Conservation (phyloP, 177 flowering plant genomes). For the Vitis hybrid region DNA sequence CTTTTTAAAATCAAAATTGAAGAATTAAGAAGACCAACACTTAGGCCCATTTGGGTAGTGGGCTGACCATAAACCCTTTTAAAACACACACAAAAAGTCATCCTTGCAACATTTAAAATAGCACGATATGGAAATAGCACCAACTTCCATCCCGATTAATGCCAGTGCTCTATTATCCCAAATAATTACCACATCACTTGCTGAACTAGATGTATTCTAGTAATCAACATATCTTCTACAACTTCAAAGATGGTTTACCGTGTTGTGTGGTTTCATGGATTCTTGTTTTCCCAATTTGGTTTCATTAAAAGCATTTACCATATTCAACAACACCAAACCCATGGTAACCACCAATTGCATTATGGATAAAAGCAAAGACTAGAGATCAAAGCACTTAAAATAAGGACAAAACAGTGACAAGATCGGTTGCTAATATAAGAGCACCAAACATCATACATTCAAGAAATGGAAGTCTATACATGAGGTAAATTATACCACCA, state of each 20-base stretch:
- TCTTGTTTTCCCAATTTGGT: neutral
- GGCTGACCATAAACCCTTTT: too few species aligned
- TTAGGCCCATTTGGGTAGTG: too few species aligned
- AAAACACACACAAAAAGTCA: too few species aligned
- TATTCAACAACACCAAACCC: neutral
- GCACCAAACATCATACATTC: conserved; percentile 99
- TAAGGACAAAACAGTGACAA: conserved; percentile 94
- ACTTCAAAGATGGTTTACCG: neutral
- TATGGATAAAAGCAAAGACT: neutral
- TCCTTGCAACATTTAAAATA: too few species aligned
- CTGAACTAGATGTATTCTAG: too few species aligned
- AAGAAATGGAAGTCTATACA: conserved; percentile 87
- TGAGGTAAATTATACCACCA: conserved; percentile 78
- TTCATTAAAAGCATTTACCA: neutral
- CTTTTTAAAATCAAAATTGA: too few species aligned
- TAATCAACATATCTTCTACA: neutral
- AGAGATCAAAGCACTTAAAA: conserved; percentile 60
- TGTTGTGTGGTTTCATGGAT: neutral
- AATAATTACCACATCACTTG: too few species aligned
- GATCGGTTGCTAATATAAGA: conserved; percentile 97
- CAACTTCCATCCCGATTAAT: too few species aligned
- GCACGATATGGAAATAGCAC: too few species aligned
- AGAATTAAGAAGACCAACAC: too few species aligned
- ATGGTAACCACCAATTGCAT: neutral
- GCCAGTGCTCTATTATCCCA: too few species aligned